Evolutionary conservation across 2,329 filamentous ascomycete genomes (phyloP), one percentile per base, ranked within the genome.

Genomic region (Phialemonium atrogriseum): DNA sequence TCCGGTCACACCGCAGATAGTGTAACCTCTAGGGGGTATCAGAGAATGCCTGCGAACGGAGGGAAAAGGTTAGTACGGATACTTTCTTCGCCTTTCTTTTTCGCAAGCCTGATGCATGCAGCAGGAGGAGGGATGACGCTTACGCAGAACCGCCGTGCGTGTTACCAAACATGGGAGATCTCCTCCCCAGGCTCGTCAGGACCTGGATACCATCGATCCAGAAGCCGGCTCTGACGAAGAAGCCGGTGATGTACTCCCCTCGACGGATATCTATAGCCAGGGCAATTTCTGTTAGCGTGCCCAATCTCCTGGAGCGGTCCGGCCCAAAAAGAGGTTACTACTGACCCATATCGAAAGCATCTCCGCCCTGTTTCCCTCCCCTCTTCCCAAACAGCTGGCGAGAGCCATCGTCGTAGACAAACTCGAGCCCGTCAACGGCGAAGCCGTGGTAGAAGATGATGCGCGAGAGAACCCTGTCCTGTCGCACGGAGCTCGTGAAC

Each of bases 141-240:
- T 75, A 95, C 87, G 77, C 77, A 50, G 81, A 82, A 42, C 88
- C 88, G 34, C 86, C 86, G 42, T 68, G 66, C 9, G 78, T 59
- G 46, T 94, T 91, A 37, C 91, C 91, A 65, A 80, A 96, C 38
- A 93, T 62, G 33, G 80, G 76, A 20, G 89, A 95, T 54, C 80
- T 83, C 46, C 88, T 74, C n/a, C 88, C 88, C 38, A 85, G 62
- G 48, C 80, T 95, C 2, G 91, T 96, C 56, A 95, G 62, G 41
- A 96, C 80, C 53, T 94, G 86, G 32, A 96, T 71, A 10, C 80
- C 89, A 53, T 95, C 86, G 43, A 96, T 80, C 77, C 83, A 91
- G 37, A 74, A 65, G 14, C 85, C 87, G 30, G 82, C 78, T 43
- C 87, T 71, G 31, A 96, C 65, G 45, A 81, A 73, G 54, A 98